Conservation (phyloP, 2,329 filamentous ascomycete species). For the Fusarium miscanthi region DNA sequence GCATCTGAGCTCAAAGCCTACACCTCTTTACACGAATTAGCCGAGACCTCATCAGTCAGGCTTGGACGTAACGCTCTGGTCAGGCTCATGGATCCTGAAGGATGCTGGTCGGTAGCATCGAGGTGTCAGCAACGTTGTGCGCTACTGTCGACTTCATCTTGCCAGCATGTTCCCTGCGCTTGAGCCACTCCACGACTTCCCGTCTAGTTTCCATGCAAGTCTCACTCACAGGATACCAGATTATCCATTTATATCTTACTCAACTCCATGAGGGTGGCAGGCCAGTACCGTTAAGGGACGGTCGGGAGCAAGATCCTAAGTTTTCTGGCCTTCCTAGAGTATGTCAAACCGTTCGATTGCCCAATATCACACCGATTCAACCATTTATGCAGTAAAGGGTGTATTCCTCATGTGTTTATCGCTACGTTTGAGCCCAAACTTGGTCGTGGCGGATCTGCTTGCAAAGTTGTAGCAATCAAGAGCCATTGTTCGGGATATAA, state of each 20-base stretch:
- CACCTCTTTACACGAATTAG: not conserved
- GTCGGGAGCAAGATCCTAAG: no score
- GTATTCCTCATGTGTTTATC: fast-evolving
- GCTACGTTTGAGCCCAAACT: not conserved
- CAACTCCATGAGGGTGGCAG: fast-evolving
- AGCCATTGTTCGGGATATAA: not conserved
- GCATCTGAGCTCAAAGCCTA: not conserved
- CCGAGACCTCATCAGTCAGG: not conserved
- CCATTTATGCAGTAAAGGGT: not conserved
- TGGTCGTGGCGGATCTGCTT: no score
- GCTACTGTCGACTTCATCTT: not conserved
- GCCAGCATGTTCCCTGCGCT: fast-evolving
- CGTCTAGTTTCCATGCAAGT: fast-evolving
- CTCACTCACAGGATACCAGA: fast-evolving
- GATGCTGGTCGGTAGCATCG: not conserved
- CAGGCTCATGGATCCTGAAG: not conserved
- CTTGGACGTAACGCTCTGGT: not conserved
- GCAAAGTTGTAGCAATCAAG: not conserved
- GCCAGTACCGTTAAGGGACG: no score
- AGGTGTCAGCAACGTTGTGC: not conserved
- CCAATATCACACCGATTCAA: not conserved
- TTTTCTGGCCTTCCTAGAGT: no score
- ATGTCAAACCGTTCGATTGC: not conserved
- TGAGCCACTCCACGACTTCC: fast-evolving
- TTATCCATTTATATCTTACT: not conserved